phyloP scores from a whole-genome alignment of 305 asterid genomes.

The Rubia balearica region DNA sequence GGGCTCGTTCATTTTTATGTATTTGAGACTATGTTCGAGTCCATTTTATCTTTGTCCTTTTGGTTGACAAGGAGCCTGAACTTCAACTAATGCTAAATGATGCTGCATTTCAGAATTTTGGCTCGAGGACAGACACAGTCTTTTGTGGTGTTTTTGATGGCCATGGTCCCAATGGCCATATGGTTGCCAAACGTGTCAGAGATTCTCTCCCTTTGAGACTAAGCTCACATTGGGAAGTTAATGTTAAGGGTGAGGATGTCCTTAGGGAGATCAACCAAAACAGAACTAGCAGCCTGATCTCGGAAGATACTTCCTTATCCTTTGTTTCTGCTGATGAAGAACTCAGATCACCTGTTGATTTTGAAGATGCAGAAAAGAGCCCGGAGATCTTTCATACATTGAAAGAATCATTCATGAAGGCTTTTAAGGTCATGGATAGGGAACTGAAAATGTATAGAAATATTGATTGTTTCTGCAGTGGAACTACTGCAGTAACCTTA shows the following conservation, averaged over 20 bases:
- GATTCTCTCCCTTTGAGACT: slow-evolving; percentile 75
- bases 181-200: slow-evolving; percentile 78
- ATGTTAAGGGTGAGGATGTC: slow-evolving; percentile 36
- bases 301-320: slow-evolving; percentile 43
- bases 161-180: slow-evolving; percentile 78
- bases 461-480: slow-evolving; percentile 74
- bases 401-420: slow-evolving; percentile 62
- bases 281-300: slow-evolving; percentile 31
- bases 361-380: slow-evolving; percentile 42
- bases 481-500: slow-evolving; percentile 70
- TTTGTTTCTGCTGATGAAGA: slow-evolving; percentile 34
- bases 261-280: slow-evolving; percentile 39
- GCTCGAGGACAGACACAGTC: slow-evolving; percentile 69
- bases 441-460: slow-evolving; percentile 54
- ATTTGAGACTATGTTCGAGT: neutral
- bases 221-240: slow-evolving; percentile 54
- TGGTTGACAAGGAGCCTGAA: neutral
- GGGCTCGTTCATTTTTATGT: neutral
- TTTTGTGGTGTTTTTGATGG: slow-evolving; percentile 90
- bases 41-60: neutral
- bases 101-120: slow-evolving; percentile 58
- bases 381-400: slow-evolving; percentile 40
- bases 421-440: slow-evolving; percentile 68
- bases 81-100: slow-evolving; percentile 2
- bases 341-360: slow-evolving; percentile 42